A percentile compares a stretch with the other conserved stretches of the same genome.
These are phyloP conservation scores for Handroanthus guayacan DNA, from an alignment of 257 asterid species.

Conservation along the genomic window DNA sequence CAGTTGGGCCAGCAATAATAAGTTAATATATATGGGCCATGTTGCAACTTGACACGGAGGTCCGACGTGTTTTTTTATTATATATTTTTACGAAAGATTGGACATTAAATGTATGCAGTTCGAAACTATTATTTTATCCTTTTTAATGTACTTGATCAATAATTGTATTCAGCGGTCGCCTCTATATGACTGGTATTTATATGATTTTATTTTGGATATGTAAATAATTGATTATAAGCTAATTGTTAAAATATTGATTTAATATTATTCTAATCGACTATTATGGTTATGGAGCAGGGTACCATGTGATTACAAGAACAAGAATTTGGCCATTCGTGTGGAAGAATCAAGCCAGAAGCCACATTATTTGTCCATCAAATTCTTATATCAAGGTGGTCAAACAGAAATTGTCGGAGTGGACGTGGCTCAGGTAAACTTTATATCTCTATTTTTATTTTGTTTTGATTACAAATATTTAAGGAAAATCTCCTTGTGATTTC, in stretches of 20 bases:
- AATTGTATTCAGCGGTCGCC: constrained; percentile 32
- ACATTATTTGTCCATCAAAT: constrained; percentile 56
- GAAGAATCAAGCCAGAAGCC: constrained; percentile 86
- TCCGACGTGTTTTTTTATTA: neutral
- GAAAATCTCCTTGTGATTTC: too few species aligned
- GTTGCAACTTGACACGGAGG: constrained; percentile 20
- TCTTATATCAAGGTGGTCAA: constrained; percentile 87
- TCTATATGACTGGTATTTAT: neutral
- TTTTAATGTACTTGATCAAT: neutral
- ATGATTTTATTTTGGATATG: neutral
- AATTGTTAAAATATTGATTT: neutral
- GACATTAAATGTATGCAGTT: constrained; percentile 13
- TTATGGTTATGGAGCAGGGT: constrained; percentile 46
- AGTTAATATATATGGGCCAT: constrained; percentile 26
- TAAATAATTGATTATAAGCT: neutral
- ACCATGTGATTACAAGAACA: constrained; percentile 64
- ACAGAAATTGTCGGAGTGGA: constrained; percentile 69
- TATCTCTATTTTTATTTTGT: neutral
- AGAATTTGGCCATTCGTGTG: constrained; percentile 66
- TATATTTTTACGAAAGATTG: neutral
- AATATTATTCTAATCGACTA: neutral
- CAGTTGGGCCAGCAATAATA: constrained; percentile 17
- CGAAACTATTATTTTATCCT: neutral
- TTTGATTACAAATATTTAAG: too few species aligned
- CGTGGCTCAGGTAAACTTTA: constrained; percentile 62